Conservation (phyloP, 495 filamentous ascomycete genomes). For the Neurospora sp. region DNA sequence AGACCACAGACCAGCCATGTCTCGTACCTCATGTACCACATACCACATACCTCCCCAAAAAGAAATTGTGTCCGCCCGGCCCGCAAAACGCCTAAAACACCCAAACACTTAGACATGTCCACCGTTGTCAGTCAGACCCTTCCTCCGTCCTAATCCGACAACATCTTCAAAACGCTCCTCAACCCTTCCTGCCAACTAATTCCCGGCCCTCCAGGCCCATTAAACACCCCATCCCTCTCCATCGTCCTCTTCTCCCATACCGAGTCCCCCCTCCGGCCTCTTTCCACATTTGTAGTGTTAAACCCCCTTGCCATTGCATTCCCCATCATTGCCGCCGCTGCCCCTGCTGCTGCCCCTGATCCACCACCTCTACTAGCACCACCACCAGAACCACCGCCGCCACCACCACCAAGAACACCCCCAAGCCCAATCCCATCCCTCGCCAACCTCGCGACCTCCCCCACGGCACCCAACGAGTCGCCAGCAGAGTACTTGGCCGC, state of each 20-base stretch:
- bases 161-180: constrained; percentile 55
- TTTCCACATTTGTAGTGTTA: background rate
- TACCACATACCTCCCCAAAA: background rate
- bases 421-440: constrained; percentile 15
- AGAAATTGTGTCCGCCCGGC: background rate
- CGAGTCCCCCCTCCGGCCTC: background rate
- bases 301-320: constrained; percentile 17
- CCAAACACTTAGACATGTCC: background rate
- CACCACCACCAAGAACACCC: constrained; percentile 1
- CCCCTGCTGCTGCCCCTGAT: constrained; percentile 16
- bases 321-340: constrained; percentile 15
- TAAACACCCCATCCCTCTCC: constrained; percentile 19
- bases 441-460: constrained; percentile 39
- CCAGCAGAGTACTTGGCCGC: constrained; percentile 44
- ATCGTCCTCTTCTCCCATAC: constrained; percentile 28
- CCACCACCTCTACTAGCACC: background rate
- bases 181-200: constrained; percentile 38
- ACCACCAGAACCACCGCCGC: background rate
- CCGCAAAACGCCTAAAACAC: background rate
- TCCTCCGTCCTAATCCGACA: constrained; percentile 32
- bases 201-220: constrained; percentile 13
- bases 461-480: constrained; percentile 40
- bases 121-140: background rate
- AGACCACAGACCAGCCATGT: background rate
- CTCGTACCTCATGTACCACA: background rate